Conservation (phyloP, 2,329 filamentous ascomycete species). For the Claviceps capensis region DNA sequence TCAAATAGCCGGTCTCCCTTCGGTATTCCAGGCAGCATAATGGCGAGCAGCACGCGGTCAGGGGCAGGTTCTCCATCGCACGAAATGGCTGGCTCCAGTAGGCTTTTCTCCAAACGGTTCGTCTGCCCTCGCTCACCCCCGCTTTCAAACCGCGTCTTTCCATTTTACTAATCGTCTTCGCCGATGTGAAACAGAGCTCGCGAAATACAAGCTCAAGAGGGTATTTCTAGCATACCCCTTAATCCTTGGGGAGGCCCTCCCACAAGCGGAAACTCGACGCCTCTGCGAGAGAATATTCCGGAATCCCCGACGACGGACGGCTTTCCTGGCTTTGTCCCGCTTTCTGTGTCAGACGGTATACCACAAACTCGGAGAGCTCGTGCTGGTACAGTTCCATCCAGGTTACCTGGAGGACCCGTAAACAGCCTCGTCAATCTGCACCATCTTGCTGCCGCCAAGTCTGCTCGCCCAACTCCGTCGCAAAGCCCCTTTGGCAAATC, state of each 20-base stretch:
- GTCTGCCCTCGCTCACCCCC: conserved; percentile 16
- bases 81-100: conserved; percentile 57
- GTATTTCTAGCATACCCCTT: conserved; percentile 52
- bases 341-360: conserved; percentile 51
- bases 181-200: conserved; percentile 50
- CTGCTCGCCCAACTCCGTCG: conserved; percentile 72
- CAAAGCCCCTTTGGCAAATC: conserved; percentile 71
- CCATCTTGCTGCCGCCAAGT: conserved; percentile 54
- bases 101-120: conserved; percentile 88
- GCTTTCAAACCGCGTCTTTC: not conserved
- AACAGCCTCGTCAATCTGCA: conserved; percentile 45
- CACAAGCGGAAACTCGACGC: conserved; percentile 91
- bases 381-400: conserved; percentile 90
- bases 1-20: conserved; percentile 58
- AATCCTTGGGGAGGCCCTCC: conserved; percentile 89
- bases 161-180: not conserved
- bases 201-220: conserved; percentile 95
- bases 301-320: conserved; percentile 93
- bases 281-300: conserved; percentile 90
- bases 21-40: conserved; percentile 51
- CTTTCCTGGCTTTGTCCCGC: conserved; percentile 76
- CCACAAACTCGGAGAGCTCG: conserved; percentile 66
- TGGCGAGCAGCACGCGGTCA: conserved; percentile 52
- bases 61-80: conserved; percentile 94
- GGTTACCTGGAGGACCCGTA: conserved; percentile 65